These are phyloP conservation scores for Pichia sp. DNA, from an alignment of 1,139 yeast genomes.

Conservation along the genomic window DNA sequence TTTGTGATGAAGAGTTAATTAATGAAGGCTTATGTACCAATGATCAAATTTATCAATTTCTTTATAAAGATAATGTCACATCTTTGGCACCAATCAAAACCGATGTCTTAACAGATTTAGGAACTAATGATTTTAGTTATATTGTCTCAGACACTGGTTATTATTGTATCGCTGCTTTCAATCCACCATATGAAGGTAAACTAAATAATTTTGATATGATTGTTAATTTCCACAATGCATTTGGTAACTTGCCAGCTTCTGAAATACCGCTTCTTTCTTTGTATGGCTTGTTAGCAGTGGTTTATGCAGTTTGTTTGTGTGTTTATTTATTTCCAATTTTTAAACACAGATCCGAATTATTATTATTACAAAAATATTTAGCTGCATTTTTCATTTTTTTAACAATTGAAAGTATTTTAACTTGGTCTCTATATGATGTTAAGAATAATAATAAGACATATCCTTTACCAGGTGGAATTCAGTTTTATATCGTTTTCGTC, in stretches of 20 bases:
- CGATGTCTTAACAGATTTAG: slow-evolving; percentile 47
- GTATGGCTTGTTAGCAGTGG: slow-evolving; percentile 78
- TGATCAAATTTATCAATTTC: slow-evolving; percentile 54
- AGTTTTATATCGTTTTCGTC: slow-evolving; percentile 68
- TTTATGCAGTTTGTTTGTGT: slow-evolving; percentile 75
- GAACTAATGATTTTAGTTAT: slow-evolving; percentile 58
- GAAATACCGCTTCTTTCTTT: slow-evolving; percentile 89
- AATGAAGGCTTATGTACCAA: slow-evolving; percentile 49
- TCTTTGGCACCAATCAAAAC: slow-evolving; percentile 48
- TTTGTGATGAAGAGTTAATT: slow-evolving; percentile 74
- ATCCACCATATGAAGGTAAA: slow-evolving; percentile 29
- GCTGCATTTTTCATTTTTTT: slow-evolving; percentile 80
- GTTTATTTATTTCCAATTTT: slow-evolving; percentile 81
- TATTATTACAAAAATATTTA: slow-evolving; percentile 87
- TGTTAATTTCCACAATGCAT: slow-evolving; percentile 83
- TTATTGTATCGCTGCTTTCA: slow-evolving; percentile 78
- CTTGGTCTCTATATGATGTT: slow-evolving; percentile 89
- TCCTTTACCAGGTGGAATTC: slow-evolving; percentile 52
- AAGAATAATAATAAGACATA: slow-evolving; percentile 53
- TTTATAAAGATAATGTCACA: slow-evolving; percentile 38
- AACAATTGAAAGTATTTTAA: slow-evolving; percentile 76
- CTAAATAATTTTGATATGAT: slow-evolving; percentile 46
- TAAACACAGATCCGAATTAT: slow-evolving; percentile 78
- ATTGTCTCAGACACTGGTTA: slow-evolving; percentile 73
- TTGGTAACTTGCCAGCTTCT: slow-evolving; percentile 81